phyloP scores from a whole-genome alignment of 2,329 filamentous ascomycete species.

The Colletotrichum cordylinicola region DNA sequence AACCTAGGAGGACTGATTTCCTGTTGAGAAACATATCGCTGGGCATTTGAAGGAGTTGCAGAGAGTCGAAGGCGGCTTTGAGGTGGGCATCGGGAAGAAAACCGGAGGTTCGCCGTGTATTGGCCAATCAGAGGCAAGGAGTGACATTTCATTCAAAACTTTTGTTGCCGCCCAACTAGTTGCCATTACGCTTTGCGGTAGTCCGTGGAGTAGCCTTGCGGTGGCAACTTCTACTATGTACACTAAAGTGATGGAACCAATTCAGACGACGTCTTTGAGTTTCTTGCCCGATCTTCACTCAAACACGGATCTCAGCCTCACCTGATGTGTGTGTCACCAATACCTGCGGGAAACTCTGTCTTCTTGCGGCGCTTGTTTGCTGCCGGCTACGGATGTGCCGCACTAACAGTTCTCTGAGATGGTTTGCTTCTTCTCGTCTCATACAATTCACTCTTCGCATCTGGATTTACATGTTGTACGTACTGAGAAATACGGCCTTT shows the following conservation, averaged over 20 bases:
- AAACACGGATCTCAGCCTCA: background rate
- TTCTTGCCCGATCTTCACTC: background rate
- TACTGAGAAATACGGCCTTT: background rate
- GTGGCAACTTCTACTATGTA: background rate
- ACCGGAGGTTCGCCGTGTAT: background rate
- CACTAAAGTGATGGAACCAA: background rate
- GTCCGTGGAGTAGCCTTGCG: background rate
- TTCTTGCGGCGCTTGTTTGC: background rate
- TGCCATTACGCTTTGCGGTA: background rate
- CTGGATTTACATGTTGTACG: background rate
- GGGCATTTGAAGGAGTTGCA: background rate
- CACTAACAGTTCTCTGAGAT: background rate
- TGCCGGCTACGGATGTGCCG: background rate
- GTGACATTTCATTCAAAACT: conserved; percentile 16
- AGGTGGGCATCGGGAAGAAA: background rate
- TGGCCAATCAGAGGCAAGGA: conserved; percentile 11
- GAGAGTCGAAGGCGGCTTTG: background rate
- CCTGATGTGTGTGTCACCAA: background rate
- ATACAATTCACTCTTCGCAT: background rate
- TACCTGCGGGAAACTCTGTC: background rate
- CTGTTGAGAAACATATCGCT: background rate
- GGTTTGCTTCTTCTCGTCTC: background rate
- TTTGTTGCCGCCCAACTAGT: background rate
- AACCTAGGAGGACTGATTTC: background rate
- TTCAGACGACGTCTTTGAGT: background rate